Conservation (phyloP, 768 basidiomycete species). For the Holtermannia corniformis region DNA sequence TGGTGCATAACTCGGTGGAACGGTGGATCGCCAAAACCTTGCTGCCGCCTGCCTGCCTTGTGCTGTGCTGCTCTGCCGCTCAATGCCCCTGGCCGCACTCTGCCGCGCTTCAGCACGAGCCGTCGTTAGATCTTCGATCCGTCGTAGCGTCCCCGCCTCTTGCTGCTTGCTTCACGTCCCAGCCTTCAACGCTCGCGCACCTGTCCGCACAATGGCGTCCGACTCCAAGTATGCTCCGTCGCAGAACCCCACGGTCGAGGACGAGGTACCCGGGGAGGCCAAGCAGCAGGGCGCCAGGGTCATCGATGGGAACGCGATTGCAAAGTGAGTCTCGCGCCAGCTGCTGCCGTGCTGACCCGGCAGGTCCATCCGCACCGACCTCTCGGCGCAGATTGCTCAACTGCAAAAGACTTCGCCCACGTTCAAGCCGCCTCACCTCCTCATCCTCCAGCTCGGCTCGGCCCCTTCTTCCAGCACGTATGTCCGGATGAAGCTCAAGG, state of each 20-base stretch:
- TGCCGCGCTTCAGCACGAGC: too few relatives aligned
- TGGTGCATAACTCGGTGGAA: too few relatives aligned
- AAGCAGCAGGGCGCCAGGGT: conserved; percentile 43
- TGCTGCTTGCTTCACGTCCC: too few relatives aligned
- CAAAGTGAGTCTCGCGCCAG: conserved; percentile 54
- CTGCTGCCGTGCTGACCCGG: background rate
- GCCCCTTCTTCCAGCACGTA: conserved; percentile 85
- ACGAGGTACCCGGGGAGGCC: background rate
- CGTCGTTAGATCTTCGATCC: too few relatives aligned
- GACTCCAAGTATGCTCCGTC: background rate
- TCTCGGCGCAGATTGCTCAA: conserved; percentile 59
- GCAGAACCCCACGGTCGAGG: background rate
- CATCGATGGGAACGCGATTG: conserved; percentile 75
- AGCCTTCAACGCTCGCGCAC: too few relatives aligned
- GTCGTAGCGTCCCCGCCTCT: too few relatives aligned
- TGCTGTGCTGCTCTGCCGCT: too few relatives aligned
- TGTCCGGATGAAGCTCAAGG: conserved; percentile 95
- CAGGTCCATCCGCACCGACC: conserved; percentile 70
- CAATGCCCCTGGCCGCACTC: too few relatives aligned
- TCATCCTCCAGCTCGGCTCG: conserved; percentile 86
- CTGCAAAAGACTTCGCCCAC: conserved; percentile 64
- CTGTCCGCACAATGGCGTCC: background rate
- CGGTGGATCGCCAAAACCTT: too few relatives aligned
- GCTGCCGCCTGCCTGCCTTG: too few relatives aligned
- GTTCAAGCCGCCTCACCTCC: conserved; percentile 73